Base-by-base conservation (phyloP, 2,329 filamentous ascomycete species). In the Penicillium freii region DNA sequence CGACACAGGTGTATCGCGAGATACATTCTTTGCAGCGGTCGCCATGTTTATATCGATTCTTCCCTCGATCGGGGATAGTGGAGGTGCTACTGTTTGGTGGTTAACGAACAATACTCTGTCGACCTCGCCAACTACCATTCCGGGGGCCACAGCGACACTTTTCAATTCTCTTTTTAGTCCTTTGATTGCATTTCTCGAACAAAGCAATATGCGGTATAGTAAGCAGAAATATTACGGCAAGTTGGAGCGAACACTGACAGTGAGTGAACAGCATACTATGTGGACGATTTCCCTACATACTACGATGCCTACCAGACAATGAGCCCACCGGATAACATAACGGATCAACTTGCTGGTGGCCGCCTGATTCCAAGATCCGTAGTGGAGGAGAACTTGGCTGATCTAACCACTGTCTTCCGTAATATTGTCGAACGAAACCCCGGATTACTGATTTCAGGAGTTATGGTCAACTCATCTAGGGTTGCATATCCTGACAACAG, bases 231-330 rank as follows among this genome's bases (percentile, higher is more conserved):
- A 23, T 17, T 1, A 11, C 5, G 8, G 1, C 21, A 1, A 23
- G 10, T n/a, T 29, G 5, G 15, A 21, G 1, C 1, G 15, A 39
- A 11, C 9, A 10, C 11, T 44, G 31, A 43, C 45, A 19, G 17
- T 4, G 13, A 1, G 8, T 21, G 23, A 27, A 21, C 31, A 65
- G 61, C 42, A 10, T 60, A 59, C 29, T 36, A 52, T 19, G 56
- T 61, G n/a, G 13, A 60, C 4, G 48, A 56, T 2, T 63, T 63
- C 36, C 45, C 61, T 8, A 60, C 62, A 9, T 65, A 56, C 27
- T 96, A 96, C 72, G 94, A 94, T 78, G 85, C 81, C 33, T 83
- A 90, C 66, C 90, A 95, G 65, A 84, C 84, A 66, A 81, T 96
- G 65, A 88, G 91, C 71, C 53, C 52, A 8, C 38, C 42, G 7